phyloP scores from a whole-genome alignment of 306 rosid genomes.

The Gastrolobium bilobum region DNA sequence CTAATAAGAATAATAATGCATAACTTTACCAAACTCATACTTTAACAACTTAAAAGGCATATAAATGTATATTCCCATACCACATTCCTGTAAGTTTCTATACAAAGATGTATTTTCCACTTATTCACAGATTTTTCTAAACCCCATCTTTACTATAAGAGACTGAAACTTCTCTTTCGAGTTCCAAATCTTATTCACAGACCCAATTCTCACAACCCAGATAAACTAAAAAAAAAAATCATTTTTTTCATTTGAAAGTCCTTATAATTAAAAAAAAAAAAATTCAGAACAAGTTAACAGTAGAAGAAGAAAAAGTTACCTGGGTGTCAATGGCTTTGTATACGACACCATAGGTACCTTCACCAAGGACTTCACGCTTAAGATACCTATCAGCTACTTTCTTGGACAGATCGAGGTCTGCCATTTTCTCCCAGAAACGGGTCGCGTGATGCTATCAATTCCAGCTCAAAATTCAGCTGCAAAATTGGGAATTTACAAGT shows the following conservation, averaged over 20 bases:
- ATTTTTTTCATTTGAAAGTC: background rate
- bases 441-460: background rate
- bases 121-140: slow-evolving; percentile 6
- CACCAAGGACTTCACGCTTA: slow-evolving; percentile 95
- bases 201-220: slow-evolving; percentile 10
- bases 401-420: slow-evolving; percentile 73
- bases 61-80: background rate
- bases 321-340: slow-evolving; percentile 96
- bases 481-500: slow-evolving; percentile 34
- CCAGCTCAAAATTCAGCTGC: slow-evolving; percentile 19
- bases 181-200: slow-evolving; percentile 21
- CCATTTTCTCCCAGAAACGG: slow-evolving; percentile 48
- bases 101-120: background rate
- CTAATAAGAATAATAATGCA: slow-evolving; percentile 32
- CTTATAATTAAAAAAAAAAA: background rate
- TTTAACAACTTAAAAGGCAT: slow-evolving; percentile 9
- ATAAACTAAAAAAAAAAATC: background rate
- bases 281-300: background rate
- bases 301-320: slow-evolving; percentile 52
- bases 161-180: slow-evolving; percentile 33
- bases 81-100: slow-evolving; percentile 25
- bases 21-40: background rate
- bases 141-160: background rate
- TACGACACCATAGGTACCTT: slow-evolving; percentile 99
- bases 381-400: slow-evolving; percentile 97